Evolutionary conservation across 2,329 filamentous ascomycete genomes (phyloP).

Genomic region (Cytospora mali): DNA sequence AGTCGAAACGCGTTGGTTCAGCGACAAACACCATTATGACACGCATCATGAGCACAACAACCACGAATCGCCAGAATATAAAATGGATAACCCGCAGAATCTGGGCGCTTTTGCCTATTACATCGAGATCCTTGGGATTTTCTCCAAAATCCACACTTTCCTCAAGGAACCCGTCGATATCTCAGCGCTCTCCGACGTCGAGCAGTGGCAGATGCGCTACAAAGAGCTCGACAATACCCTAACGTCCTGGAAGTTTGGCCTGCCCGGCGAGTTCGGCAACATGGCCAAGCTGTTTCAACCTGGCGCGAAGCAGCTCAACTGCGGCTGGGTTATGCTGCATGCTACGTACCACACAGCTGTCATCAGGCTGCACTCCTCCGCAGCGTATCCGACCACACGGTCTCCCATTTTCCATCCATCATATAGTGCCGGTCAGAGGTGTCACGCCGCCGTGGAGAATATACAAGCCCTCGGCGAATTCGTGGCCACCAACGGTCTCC

Average conservation of each 20-base stretch:
- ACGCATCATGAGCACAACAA: slow-evolving; percentile 23
- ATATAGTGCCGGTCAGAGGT: slow-evolving; percentile 81
- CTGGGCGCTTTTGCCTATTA: slow-evolving; percentile 88
- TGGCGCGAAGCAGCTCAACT: slow-evolving; percentile 71
- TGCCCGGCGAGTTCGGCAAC: slow-evolving; percentile 83
- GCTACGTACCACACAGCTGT: slow-evolving; percentile 88
- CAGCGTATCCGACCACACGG: slow-evolving; percentile 86
- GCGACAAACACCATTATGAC: slow-evolving; percentile 31
- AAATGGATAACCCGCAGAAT: slow-evolving; percentile 73
- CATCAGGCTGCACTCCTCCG: slow-evolving; percentile 87
- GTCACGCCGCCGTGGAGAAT: slow-evolving; percentile 79
- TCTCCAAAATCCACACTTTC: slow-evolving; percentile 86
- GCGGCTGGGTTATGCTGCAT: slow-evolving; percentile 89
- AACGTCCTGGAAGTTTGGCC: slow-evolving; percentile 79
- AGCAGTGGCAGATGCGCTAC: slow-evolving; percentile 86
- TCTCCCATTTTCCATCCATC: slow-evolving; percentile 89
- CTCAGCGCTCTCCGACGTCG: slow-evolving; percentile 78
- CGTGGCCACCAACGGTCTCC: slow-evolving; percentile 72
- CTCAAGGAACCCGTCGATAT: slow-evolving; percentile 90
- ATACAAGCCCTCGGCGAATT: slow-evolving; percentile 79
- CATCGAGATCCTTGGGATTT: slow-evolving; percentile 83
- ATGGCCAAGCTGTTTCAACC: slow-evolving; percentile 77
- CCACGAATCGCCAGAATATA: slow-evolving; percentile 55
- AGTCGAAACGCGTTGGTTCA: slow-evolving; percentile 85
- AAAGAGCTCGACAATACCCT: slow-evolving; percentile 81